A percentile compares a stretch with the other conserved stretches of the same genome.
Conservation (phyloP, 2,329 filamentous ascomycete genomes). For the Microsporum audouinii region DNA sequence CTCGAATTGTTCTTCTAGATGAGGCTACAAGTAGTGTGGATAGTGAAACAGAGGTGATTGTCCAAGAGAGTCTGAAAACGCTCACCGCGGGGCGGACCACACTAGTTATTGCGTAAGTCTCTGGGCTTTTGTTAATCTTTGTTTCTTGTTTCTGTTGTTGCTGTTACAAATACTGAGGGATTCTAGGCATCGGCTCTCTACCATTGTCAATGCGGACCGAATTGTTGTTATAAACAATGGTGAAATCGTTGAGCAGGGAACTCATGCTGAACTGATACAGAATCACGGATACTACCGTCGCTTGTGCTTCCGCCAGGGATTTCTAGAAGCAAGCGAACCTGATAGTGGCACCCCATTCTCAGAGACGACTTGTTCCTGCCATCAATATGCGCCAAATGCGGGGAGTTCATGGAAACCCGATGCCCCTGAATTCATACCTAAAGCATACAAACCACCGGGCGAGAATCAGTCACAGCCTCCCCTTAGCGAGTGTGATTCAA, state of each 20-base stretch:
- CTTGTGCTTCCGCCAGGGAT: constrained; percentile 36
- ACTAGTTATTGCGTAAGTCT: constrained; percentile 39
- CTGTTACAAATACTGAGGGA: not conserved
- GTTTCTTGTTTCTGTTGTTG: not conserved
- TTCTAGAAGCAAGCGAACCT: constrained; percentile 27
- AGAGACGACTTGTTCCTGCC: not conserved
- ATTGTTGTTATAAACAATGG: constrained; percentile 57
- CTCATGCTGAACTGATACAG: constrained; percentile 47
- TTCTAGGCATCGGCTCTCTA: constrained; percentile 52
- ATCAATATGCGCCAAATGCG: constrained; percentile 1
- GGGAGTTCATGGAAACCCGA: constrained; percentile 25
- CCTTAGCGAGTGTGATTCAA: constrained; percentile 5
- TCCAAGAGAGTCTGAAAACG: constrained; percentile 38
- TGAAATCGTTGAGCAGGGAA: constrained; percentile 52
- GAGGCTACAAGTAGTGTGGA: constrained; percentile 44
- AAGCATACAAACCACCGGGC: constrained; percentile 6
- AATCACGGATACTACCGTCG: constrained; percentile 52
- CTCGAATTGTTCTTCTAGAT: constrained; percentile 37
- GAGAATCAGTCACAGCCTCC: not conserved
- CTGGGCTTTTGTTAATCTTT: not conserved
- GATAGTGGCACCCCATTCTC: not conserved
- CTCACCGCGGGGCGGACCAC: constrained; percentile 42
- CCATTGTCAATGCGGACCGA: constrained; percentile 55
- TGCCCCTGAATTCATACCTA: constrained; percentile 32
- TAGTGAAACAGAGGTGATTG: constrained; percentile 34